These are phyloP conservation scores for Colletotrichum trifolii DNA, from an alignment of 2,329 filamentous ascomycete genomes.

Conservation along the genomic window DNA sequence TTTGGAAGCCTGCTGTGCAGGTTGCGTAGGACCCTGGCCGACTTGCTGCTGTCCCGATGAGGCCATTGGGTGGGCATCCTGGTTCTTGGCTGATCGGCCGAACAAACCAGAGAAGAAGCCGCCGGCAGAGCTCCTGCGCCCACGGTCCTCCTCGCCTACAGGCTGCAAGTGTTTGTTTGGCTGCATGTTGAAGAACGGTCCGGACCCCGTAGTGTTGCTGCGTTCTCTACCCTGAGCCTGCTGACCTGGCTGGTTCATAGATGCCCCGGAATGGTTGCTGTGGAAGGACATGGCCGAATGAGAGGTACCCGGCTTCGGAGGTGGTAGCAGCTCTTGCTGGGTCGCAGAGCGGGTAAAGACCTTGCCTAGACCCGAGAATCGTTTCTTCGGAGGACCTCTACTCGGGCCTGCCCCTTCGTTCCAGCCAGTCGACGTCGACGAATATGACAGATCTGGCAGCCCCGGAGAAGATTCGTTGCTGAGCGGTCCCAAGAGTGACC, in stretches of 20 bases:
- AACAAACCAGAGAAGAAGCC: slow-evolving; percentile 41
- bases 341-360: slow-evolving; percentile 42
- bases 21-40: not conserved
- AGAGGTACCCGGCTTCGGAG: slow-evolving; percentile 37
- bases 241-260: slow-evolving; percentile 18
- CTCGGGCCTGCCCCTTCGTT: slow-evolving; percentile 33
- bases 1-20: not conserved
- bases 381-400: slow-evolving; percentile 50
- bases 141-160: slow-evolving; percentile 39
- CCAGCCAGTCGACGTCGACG: slow-evolving; percentile 41
- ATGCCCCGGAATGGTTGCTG: slow-evolving; percentile 26
- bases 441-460: slow-evolving; percentile 38
- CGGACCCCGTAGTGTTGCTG: slow-evolving; percentile 39
- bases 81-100: slow-evolving; percentile 38
- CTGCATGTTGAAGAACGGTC: slow-evolving; percentile 21
- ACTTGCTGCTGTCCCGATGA: no score
- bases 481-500: slow-evolving; percentile 50
- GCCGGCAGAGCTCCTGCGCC: slow-evolving; percentile 39
- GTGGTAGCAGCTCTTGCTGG: slow-evolving; percentile 36
- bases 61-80: slow-evolving; percentile 31
- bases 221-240: slow-evolving; percentile 32
- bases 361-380: slow-evolving; percentile 54
- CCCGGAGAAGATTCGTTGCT: slow-evolving; percentile 24
- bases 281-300: slow-evolving; percentile 40
- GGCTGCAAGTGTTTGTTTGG: slow-evolving; percentile 14